Evolutionary conservation across 2,329 filamentous ascomycete species (phyloP).

Genomic region (Malbranchea zuffiana): DNA sequence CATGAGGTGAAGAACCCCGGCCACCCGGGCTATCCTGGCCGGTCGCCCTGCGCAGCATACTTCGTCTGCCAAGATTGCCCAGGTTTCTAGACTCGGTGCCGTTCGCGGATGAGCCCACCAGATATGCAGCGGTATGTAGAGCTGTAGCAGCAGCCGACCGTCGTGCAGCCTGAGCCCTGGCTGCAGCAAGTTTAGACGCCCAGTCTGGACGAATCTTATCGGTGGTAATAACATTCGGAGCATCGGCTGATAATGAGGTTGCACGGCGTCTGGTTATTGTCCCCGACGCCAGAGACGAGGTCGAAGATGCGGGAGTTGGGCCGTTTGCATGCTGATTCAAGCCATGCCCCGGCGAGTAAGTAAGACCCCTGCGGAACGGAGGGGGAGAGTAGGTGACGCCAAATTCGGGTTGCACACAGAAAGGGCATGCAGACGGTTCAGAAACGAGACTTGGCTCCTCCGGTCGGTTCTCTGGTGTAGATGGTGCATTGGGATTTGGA

Average conservation of each 20-base stretch:
- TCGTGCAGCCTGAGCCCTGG: constrained; percentile 72
- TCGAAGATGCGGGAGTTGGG: constrained; percentile 71
- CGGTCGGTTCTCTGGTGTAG: constrained; percentile 24
- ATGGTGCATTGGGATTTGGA: constrained; percentile 31
- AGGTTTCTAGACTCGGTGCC: constrained; percentile 41
- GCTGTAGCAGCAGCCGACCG: constrained; percentile 88
- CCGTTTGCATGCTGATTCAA: constrained; percentile 43
- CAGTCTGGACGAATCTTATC: constrained; percentile 90
- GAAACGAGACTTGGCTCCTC: constrained; percentile 58
- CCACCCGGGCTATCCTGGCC: constrained; percentile 26
- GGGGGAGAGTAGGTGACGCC: constrained; percentile 91
- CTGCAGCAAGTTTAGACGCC: constrained; percentile 77
- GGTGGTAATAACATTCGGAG: constrained; percentile 79
- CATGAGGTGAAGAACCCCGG: constrained; percentile 29
- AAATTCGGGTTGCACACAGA: constrained; percentile 89
- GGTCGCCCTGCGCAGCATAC: constrained; percentile 35
- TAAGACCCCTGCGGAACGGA: constrained; percentile 72
- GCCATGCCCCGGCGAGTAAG: constrained; percentile 49
- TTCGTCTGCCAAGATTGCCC: constrained; percentile 48
- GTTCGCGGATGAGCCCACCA: constrained; percentile 53
- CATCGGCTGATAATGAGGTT: constrained; percentile 66
- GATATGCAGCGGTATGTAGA: constrained; percentile 84
- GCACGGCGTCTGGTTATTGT: constrained; percentile 45
- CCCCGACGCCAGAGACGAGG: constrained; percentile 61
- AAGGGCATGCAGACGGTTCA: constrained; percentile 84